These are phyloP conservation scores for Silene vulgaris DNA, from an alignment of 179 eudicot species.

Conservation along the genomic window DNA sequence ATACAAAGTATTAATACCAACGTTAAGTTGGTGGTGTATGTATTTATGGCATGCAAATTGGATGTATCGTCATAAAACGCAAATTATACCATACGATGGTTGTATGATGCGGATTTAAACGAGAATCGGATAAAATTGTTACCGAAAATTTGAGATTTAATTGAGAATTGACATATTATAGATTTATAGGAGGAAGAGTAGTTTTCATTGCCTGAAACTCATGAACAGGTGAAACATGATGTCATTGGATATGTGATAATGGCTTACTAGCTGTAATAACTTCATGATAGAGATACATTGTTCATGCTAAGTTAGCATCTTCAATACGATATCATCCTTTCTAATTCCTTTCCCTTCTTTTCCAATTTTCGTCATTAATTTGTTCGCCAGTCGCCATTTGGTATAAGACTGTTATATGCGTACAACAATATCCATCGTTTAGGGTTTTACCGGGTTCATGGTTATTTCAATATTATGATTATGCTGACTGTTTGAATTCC, in stretches of 20 bases:
- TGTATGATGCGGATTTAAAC: no score
- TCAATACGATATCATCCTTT: background rate
- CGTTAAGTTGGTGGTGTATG: conserved; percentile 7
- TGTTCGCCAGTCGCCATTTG: background rate
- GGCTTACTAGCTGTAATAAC: conserved; percentile 23
- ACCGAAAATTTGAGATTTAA: conserved; percentile 13
- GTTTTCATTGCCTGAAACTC: conserved; percentile 20
- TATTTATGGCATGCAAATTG: conserved; percentile 1
- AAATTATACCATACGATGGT: no score
- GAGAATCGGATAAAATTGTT: conserved; percentile 14
- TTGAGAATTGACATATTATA: background rate
- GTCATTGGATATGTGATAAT: conserved; percentile 16
- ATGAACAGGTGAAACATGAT: conserved; percentile 20
- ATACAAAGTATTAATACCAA: background rate
- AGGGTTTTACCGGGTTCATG: no score
- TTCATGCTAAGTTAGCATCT: conserved; percentile 1
- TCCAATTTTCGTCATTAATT: background rate
- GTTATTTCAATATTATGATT: no score
- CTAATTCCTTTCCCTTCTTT: background rate
- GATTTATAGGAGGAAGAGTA: conserved; percentile 13
- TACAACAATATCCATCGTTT: no score
- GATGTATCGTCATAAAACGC: background rate
- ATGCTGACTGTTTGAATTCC: no score
- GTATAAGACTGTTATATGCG: background rate
- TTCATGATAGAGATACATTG: conserved; percentile 19